A percentile compares a stretch with the other conserved stretches of the same genome.
Conservation (phyloP, 768 basidiomycete genomes). For the Suillus discolor region DNA sequence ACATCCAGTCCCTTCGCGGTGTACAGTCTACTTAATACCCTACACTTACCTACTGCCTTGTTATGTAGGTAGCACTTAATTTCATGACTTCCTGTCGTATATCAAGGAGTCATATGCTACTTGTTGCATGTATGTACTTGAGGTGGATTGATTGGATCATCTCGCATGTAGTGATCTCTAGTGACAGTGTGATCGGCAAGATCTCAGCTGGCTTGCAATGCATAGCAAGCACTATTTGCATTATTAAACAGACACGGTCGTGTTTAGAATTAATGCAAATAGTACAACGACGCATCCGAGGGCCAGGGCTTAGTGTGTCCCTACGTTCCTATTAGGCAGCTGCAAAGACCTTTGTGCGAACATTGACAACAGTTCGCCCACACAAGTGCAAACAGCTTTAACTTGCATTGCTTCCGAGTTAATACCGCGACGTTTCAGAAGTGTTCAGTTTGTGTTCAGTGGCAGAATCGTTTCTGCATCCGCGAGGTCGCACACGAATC, state of each 20-base stretch:
- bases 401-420: background rate
- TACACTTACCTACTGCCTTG: slow-evolving; percentile 35
- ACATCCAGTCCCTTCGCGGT: slow-evolving; percentile 27
- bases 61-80: slow-evolving; percentile 33
- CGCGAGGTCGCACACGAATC: slow-evolving; percentile 3
- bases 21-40: slow-evolving; percentile 38
- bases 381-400: background rate
- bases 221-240: background rate
- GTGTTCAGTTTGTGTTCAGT: background rate
- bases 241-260: background rate
- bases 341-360: too few relatives aligned
- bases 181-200: background rate
- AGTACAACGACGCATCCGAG: background rate
- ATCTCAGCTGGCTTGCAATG: background rate
- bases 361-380: background rate
- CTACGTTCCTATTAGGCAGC: too few relatives aligned
- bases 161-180: background rate
- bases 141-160: background rate
- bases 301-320: background rate
- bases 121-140: slow-evolving; percentile 9
- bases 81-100: slow-evolving; percentile 25
- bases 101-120: slow-evolving; percentile 22
- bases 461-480: background rate
- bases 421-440: background rate
- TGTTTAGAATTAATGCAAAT: background rate